phyloP scores from a whole-genome alignment of 1,284 basidiomycete species.

The Cryptococcus deneoformans region DNA sequence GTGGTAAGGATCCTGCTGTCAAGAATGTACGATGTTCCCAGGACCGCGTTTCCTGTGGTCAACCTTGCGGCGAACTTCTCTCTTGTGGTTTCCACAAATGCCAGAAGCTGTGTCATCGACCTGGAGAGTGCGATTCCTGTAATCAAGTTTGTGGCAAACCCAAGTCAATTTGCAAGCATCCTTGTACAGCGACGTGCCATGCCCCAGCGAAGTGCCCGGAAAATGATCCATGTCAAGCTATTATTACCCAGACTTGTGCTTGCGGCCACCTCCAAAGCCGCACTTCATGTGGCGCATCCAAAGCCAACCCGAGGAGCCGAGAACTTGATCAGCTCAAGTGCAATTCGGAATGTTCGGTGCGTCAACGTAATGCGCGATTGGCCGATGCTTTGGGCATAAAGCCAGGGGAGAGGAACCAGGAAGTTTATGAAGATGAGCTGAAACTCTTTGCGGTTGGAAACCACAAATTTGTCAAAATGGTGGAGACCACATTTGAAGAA shows the following conservation, averaged over 20 bases:
- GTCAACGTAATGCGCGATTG: slow-evolving; percentile 77
- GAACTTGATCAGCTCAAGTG: slow-evolving; percentile 62
- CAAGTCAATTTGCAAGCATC: slow-evolving; percentile 72
- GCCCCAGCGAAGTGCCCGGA: slow-evolving; percentile 80
- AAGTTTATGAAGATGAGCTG: slow-evolving; percentile 63
- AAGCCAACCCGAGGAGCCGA: slow-evolving; percentile 52
- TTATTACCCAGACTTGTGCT: slow-evolving; percentile 65
- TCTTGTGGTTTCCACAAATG: slow-evolving; percentile 86
- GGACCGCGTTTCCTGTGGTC: slow-evolving; percentile 78
- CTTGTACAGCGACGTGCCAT: slow-evolving; percentile 74
- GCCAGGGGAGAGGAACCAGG: slow-evolving; percentile 45
- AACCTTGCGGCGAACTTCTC: slow-evolving; percentile 66
- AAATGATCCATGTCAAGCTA: slow-evolving; percentile 64
- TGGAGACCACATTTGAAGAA: slow-evolving; percentile 75
- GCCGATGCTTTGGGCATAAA: slow-evolving; percentile 84
- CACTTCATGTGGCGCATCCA: slow-evolving; percentile 63
- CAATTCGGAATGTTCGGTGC: slow-evolving; percentile 71
- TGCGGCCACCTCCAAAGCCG: slow-evolving; percentile 75
- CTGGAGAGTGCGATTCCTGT: slow-evolving; percentile 72
- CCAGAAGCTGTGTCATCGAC: slow-evolving; percentile 67
- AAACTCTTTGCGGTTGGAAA: slow-evolving; percentile 61
- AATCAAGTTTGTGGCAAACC: slow-evolving; percentile 74
- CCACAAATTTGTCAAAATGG: slow-evolving; percentile 62
- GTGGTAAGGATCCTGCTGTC: slow-evolving; percentile 68
- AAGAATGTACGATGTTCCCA: slow-evolving; percentile 63